Conservation (phyloP, 192 early-diverging fungal genomes). For the Mycoemilia scoparia region DNA sequence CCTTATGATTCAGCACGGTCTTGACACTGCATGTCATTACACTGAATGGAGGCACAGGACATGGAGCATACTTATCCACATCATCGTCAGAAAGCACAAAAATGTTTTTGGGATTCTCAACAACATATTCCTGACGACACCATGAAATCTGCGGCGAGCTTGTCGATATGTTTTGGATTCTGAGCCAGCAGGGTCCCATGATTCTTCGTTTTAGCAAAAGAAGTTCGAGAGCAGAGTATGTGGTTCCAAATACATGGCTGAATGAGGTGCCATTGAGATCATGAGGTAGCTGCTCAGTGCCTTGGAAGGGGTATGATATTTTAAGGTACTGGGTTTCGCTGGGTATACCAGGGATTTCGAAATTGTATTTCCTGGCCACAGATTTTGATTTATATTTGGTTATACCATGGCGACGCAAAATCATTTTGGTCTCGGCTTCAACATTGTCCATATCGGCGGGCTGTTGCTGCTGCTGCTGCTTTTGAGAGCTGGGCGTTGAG, state of each 20-base stretch:
- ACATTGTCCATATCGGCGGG: conserved; percentile 48
- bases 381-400: conserved; percentile 34
- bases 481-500: conserved; percentile 30
- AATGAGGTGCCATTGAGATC: conserved; percentile 48
- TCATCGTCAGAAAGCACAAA: conserved; percentile 34
- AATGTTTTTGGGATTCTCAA: conserved; percentile 54
- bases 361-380: conserved; percentile 74
- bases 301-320: conserved; percentile 54
- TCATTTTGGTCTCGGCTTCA: conserved; percentile 48
- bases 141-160: conserved; percentile 49
- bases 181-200: conserved; percentile 94
- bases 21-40: conserved; percentile 75
- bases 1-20: conserved; percentile 63
- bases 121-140: conserved; percentile 60
- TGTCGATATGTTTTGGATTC: conserved; percentile 37
- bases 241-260: conserved; percentile 71
- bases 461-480: not conserved
- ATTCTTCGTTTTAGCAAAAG: conserved; percentile 84
- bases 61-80: conserved; percentile 14
- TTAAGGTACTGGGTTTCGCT: conserved; percentile 68
- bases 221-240: conserved; percentile 74
- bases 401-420: conserved; percentile 39
- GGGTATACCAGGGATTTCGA: conserved; percentile 70
- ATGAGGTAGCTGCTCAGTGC: conserved; percentile 42
- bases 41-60: conserved; percentile 52